Base-by-base conservation (phyloP, 2,329 filamentous ascomycete genomes). In the Lecanicillium sp. region DNA sequence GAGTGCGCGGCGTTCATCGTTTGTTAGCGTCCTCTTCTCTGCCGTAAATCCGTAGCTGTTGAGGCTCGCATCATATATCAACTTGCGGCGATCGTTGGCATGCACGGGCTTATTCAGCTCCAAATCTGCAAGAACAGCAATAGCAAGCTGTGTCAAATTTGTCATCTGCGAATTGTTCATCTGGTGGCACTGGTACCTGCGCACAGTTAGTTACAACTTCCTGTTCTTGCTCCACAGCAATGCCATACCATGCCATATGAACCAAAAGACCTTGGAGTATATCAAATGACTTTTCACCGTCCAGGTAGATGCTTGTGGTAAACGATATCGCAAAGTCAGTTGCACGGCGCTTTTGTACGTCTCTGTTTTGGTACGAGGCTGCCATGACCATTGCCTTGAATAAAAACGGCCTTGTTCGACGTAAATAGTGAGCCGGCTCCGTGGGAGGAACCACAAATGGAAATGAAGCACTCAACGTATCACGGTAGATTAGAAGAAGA, bases 351-450 rank as follows among this genome's bases (percentile, higher is more conserved):
- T 28, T 41, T 28, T 41, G 39, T 11, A 41, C 5, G 9, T 41
- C 39, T 22, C 39, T 22, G 12, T 32, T 32, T 22, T 27, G 27
- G 17, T 36, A 36, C 17, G 39, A 30, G 3, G 39, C 39, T 8
- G 39, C 39, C 27, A 25, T 41, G 12, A 41, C 28, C 39, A 41
- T 36, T 10, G 39, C 39, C 33, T 41, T 41, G 18, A 41, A 36
- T 9, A 41, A 20, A 20, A 30, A 41, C 15, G 39, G 39, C 7
- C 39, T 17, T 17, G 27, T 36, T 2, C 28, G 3, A 2, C 39
- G 27, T 2, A 41, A 19, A n/a, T 31, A 15, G 13, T 14, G 10
- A 2, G 33, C 33, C 8, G 27, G 18, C 8, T 25, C 3, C 8
- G 9, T 14, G 3, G 39, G 33, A 3, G 20, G 4, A 12, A 32